A percentile compares a stretch with the other conserved stretches of the same genome.
phyloP scores from a whole-genome alignment of 2,329 filamentous ascomycete species.

The Acrocalymma vagum region DNA sequence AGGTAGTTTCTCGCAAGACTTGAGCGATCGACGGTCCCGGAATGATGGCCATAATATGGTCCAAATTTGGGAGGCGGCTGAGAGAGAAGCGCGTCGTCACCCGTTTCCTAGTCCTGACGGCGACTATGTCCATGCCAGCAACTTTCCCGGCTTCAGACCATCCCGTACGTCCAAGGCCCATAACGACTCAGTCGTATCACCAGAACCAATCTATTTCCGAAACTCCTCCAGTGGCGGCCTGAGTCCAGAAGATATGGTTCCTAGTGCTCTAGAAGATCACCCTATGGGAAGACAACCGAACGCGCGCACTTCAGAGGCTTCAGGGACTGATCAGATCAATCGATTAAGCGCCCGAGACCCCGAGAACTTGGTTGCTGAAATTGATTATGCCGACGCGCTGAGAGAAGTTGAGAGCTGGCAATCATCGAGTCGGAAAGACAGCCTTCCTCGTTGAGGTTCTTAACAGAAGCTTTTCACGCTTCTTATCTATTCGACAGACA shows the following conservation, averaged over 20 bases:
- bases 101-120: slow-evolving; percentile 36
- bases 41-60: slow-evolving; percentile 40
- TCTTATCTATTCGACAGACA: too few species aligned
- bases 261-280: slow-evolving; percentile 33
- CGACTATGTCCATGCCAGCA: slow-evolving; percentile 37
- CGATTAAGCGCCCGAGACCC: too few species aligned
- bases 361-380: slow-evolving; percentile 29
- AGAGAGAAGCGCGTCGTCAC: slow-evolving; percentile 29
- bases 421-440: slow-evolving; percentile 6
- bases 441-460: slow-evolving; percentile 6
- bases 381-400: slow-evolving; percentile 38
- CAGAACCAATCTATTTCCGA: slow-evolving; percentile 21
- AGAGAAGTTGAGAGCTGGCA: slow-evolving; percentile 32
- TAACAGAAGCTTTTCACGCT: too few species aligned
- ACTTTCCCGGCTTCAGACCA: slow-evolving; percentile 34
- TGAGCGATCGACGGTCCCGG: slow-evolving; percentile 41
- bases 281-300: slow-evolving; percentile 18
- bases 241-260: slow-evolving; percentile 39
- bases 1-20: slow-evolving; percentile 46
- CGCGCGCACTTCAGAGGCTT: too few species aligned
- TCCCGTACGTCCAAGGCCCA: slow-evolving; percentile 25
- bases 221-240: slow-evolving; percentile 20
- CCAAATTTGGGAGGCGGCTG: slow-evolving; percentile 44
- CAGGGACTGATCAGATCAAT: too few species aligned
- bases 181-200: slow-evolving; percentile 35